phyloP scores from a whole-genome alignment of 768 basidiomycete genomes.

The Hypholoma sublateritium region DNA sequence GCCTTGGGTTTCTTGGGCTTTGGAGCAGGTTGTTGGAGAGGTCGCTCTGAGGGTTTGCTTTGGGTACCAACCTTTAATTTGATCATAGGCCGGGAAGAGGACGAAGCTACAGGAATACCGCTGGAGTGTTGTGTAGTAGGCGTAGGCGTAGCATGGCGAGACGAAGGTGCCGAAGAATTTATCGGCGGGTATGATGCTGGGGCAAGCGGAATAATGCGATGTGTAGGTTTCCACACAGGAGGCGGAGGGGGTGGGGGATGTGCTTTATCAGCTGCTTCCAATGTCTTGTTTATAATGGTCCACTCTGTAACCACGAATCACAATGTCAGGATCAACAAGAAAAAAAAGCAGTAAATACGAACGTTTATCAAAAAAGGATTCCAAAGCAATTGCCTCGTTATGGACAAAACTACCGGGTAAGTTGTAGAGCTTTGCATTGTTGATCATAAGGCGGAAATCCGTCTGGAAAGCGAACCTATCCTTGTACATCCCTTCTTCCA shows the following conservation, averaged over 20 bases:
- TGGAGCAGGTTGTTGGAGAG: conserved; percentile 26
- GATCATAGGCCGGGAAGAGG: conserved; percentile 55
- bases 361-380: conserved; percentile 87
- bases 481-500: conserved; percentile 84
- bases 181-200: conserved; percentile 35
- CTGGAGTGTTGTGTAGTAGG: not conserved
- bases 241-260: conserved; percentile 29
- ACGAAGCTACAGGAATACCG: conserved; percentile 21
- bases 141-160: conserved; percentile 5
- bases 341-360: conserved; percentile 27
- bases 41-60: conserved; percentile 25
- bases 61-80: conserved; percentile 63
- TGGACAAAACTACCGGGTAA: conserved; percentile 66
- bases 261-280: conserved; percentile 63
- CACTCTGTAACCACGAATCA: conserved; percentile 58
- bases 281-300: conserved; percentile 82
- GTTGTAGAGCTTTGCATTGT: conserved; percentile 89
- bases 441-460: conserved; percentile 87
- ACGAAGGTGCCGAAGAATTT: conserved; percentile 16
- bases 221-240: conserved; percentile 22
- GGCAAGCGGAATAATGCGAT: conserved; percentile 37
- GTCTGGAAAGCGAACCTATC: conserved; percentile 80
- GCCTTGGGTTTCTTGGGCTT: conserved; percentile 43
- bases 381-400: conserved; percentile 72
- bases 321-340: not conserved